These are phyloP conservation scores for Venturia asperata DNA, from an alignment of 2,329 filamentous ascomycete species.

Conservation along the genomic window DNA sequence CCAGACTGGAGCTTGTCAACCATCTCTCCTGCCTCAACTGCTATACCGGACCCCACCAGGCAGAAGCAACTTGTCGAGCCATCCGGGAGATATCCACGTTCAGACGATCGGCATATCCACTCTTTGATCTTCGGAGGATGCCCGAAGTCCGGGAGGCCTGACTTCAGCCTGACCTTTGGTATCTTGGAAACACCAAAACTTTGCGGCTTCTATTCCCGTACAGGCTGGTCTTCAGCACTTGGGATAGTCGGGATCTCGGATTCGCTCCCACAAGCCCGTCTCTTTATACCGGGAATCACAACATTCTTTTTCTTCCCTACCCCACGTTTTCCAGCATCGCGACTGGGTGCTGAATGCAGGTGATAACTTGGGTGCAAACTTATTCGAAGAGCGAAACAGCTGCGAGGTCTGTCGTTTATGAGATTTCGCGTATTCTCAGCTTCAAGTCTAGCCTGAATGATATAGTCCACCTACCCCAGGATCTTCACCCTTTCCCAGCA, in stretches of 20 bases:
- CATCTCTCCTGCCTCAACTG: neutral
- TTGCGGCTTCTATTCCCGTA: neutral
- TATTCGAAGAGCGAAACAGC: neutral
- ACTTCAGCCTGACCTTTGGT: neutral
- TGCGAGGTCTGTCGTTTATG: neutral
- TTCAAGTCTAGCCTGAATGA: neutral
- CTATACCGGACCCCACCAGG: neutral
- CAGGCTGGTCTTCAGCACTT: neutral
- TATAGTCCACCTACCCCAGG: neutral
- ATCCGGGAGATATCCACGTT: neutral
- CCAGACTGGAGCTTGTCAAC: neutral
- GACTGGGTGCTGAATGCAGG: neutral
- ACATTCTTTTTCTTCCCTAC: neutral
- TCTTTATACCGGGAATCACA: neutral
- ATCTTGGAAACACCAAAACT: neutral
- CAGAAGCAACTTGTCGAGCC: neutral
- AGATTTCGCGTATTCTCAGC: neutral
- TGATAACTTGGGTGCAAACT: neutral
- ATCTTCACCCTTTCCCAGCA: neutral
- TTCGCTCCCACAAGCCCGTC: neutral
- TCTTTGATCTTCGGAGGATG: neutral
- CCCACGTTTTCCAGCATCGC: neutral
- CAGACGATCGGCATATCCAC: neutral
- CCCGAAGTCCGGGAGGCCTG: neutral
- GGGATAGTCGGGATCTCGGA: neutral